Evolutionary conservation across 768 basidiomycete species (phyloP), one percentile per base, ranked within the genome.

Genomic region (Leccinum sublutescens): DNA sequence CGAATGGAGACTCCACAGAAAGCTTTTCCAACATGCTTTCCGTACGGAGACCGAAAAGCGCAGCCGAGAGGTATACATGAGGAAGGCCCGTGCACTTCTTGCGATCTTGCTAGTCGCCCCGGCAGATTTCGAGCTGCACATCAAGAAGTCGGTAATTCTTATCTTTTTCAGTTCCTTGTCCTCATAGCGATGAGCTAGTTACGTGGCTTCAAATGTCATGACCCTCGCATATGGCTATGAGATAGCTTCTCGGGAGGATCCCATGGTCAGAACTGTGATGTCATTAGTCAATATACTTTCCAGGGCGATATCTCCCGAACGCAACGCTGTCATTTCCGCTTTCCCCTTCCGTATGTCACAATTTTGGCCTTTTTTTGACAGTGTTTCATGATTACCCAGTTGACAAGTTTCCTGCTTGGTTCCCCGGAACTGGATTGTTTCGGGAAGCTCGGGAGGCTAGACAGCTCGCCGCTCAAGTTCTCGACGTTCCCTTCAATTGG

Each of bases 1-100:
- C 23, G 60, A 64, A 31, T 74, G 73, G 74, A 68, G 57, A 27
- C 62, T 67, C 8, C 74, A 74, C 50, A 68, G 73, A 48, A 69
- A 66, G 50, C 55, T 71, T 19, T 66, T 73, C 33, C 71, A 70
- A 19, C 67, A 71, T 7, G 65, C 67, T 25, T 60, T 75, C 31
- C 66, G 64, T 11, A 43, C 51, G 4, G 71, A 73, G 19, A 61
- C 65, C 17, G 66, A 63, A 54, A 33, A 50, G 10, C 63, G 58
- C 31, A 58, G 54, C 48, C 59, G 67, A n/a, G 59, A 64, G 27
- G 62, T 65, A 12, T 69, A 72, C 51, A n/a, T 62, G 51, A 62
- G 15, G 48, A 64, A 65, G 48, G 63, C 54, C 3, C 63, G 43
- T 21, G 55, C 59, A n/a, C 69, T 72, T 19, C 61, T 71, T 9